Base-by-base conservation (phyloP, 176 grass and related monocot species). In the Carex parvula region DNA sequence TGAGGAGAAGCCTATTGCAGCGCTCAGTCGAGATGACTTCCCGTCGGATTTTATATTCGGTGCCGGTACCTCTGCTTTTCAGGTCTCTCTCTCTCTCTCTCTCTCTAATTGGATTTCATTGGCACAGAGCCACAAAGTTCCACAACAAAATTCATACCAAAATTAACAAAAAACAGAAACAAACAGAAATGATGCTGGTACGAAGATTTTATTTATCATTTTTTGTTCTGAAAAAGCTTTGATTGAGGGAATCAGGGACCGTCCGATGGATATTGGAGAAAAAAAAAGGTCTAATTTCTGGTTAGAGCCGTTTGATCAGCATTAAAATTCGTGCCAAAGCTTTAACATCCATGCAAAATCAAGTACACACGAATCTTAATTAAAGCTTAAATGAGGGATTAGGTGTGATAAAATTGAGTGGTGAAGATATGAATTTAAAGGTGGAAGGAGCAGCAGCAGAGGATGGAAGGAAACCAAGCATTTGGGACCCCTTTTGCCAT, bases 381-480 rank as follows among this genome's bases (percentile, higher is more conserved):
- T 39, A 4, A 2, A 11, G 0, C 3, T 29, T 12, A 12, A n/a
- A 42, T 39, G 66, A 5, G 32, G 63, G 18, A 74, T 74, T 74
- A 16, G 3, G n/a, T 22, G 44, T 76, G 10, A 54, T 29, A 75
- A 15, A 76, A 54, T 76, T 76, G 48, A 55, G 5, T 55, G 2
- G 50, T 76, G 48, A n/a, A 41, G n/a, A 65, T 3, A 41, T 83
- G 62, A 65, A 52, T 84, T 83, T 48, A 11, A 60, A 94, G 92
- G 52, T 94, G 53, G 92, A 94, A 89, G 92, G 92, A 37, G 92
- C 89, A 46, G 78, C 74, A 57, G 70, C 87, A 68, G 89, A 94
- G 89, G 89, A 91, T 57, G 92, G 92, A 70, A 94, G 92, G 58
- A 94, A 94, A 22, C 92, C 90, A 41, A 94, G 89, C 70, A 92